phyloP scores from a whole-genome alignment of 768 basidiomycete genomes.

The Cystofilobasidium ferigula region DNA sequence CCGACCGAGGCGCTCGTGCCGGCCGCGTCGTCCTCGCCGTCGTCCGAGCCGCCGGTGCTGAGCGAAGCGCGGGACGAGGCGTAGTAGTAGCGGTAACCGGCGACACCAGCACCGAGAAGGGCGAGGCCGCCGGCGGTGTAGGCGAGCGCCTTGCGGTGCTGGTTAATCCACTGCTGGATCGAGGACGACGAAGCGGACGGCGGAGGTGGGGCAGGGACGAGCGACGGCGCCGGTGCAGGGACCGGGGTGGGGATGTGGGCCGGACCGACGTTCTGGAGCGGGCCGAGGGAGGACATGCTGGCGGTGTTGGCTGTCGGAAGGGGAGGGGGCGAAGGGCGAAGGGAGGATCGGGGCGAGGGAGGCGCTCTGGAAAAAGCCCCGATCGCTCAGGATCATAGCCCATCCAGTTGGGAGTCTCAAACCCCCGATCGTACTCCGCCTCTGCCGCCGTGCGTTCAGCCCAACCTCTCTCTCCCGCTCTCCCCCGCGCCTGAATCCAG shows the following conservation, averaged over 20 bases:
- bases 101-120: conserved; percentile 3
- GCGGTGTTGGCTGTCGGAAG: neutral
- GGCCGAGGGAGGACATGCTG: conserved; percentile 14
- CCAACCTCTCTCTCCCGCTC: too few relatives aligned
- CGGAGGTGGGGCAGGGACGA: neutral
- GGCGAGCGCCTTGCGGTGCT: conserved; percentile 4
- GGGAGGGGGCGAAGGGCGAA: neutral
- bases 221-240: neutral
- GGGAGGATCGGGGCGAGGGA: neutral
- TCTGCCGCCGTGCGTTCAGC: too few relatives aligned
- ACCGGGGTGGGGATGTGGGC: conserved; percentile 4
- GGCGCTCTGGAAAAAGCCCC: too few relatives aligned
- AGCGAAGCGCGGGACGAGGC: neutral
- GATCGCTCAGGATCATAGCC: too few relatives aligned
- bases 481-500: too few relatives aligned
- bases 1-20: too few relatives aligned
- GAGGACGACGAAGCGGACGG: conserved; percentile 1
- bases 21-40: neutral
- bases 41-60: neutral
- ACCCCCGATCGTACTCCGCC: too few relatives aligned
- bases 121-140: conserved; percentile 5
- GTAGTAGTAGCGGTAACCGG: conserved; percentile 10
- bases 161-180: neutral
- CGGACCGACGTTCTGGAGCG: conserved; percentile 12
- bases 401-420: too few relatives aligned